These are phyloP conservation scores for Ustilago curta DNA, from an alignment of 1,284 basidiomycete genomes.

Conservation along the genomic window DNA sequence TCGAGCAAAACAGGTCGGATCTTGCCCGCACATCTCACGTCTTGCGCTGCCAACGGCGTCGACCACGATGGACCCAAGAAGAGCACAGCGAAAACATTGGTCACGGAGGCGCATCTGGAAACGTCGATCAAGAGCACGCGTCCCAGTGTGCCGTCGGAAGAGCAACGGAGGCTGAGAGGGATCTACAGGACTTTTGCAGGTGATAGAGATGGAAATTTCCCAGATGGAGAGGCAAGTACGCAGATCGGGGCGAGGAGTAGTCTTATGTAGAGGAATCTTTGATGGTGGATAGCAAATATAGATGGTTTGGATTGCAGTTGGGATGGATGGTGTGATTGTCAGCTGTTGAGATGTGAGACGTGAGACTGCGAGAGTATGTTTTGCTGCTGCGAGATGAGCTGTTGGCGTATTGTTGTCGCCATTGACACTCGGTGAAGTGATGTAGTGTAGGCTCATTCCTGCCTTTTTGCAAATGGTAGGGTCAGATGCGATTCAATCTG, in stretches of 20 bases:
- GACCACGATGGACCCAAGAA: slow-evolving; percentile 5
- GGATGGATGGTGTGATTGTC: neutral
- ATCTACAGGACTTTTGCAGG: slow-evolving; percentile 66
- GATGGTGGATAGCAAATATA: neutral
- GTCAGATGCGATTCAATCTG: neutral
- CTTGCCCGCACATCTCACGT: slow-evolving; percentile 14
- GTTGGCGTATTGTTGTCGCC: too few relatives aligned
- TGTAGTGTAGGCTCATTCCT: too few relatives aligned
- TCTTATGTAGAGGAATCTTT: slow-evolving; percentile 55
- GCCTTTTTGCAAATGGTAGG: too few relatives aligned
- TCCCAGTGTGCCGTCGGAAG: slow-evolving; percentile 63
- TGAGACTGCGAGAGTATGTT: too few relatives aligned
- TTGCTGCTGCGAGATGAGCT: too few relatives aligned
- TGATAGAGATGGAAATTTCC: slow-evolving; percentile 61
- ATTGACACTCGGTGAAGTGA: too few relatives aligned
- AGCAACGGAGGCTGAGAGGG: slow-evolving; percentile 51
- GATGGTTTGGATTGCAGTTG: neutral
- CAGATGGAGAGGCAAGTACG: slow-evolving; percentile 59
- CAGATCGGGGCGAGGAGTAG: slow-evolving; percentile 62
- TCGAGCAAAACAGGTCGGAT: slow-evolving; percentile 4
- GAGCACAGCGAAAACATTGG: slow-evolving; percentile 35
- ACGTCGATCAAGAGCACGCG: slow-evolving; percentile 59
- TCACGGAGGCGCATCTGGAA: slow-evolving; percentile 56
- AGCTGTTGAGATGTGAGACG: too few relatives aligned
- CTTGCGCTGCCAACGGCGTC: slow-evolving; percentile 9